phyloP scores from a whole-genome alignment of 164 flowering plant species.

The Tetrastigma voinierianum region DNA sequence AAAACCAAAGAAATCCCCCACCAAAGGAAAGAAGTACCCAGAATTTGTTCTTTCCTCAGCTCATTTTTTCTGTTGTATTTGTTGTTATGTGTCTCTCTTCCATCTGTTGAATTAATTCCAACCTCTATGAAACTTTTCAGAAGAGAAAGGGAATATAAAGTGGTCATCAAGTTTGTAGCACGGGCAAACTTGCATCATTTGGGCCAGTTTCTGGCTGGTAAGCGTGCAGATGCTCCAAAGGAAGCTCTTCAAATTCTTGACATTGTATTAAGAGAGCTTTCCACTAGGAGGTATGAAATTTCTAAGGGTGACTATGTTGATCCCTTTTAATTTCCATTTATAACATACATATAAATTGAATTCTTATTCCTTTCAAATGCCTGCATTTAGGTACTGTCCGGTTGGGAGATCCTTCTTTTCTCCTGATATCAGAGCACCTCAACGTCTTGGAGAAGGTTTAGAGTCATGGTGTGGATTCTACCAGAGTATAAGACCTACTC shows the following conservation, averaged over 20 bases:
- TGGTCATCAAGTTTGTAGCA: conserved; percentile 74
- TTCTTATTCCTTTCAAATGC: conserved; percentile 8
- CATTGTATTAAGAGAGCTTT: conserved; percentile 79
- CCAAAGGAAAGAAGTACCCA: too few relatives aligned
- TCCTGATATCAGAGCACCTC: conserved; percentile 67
- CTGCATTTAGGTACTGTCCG: conserved; percentile 54
- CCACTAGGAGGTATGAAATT: conserved; percentile 54
- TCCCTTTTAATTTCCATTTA: neutral
- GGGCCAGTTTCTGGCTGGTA: conserved; percentile 81
- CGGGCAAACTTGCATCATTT: conserved; percentile 79
- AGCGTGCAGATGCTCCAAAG: conserved; percentile 79
- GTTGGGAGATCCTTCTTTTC: conserved; percentile 88
- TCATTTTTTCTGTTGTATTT: neutral
- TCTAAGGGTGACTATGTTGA: neutral
- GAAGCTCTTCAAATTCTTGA: conserved; percentile 89
- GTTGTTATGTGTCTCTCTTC: neutral
- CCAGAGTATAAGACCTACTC: conserved; percentile 95
- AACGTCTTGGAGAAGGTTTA: conserved; percentile 84
- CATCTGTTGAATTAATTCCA: neutral
- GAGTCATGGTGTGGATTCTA: conserved; percentile 96
- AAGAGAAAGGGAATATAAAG: conserved; percentile 68
- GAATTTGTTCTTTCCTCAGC: too few relatives aligned
- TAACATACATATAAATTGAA: neutral
- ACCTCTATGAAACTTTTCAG: conserved; percentile 31
- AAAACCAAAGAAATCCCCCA: too few relatives aligned